A percentile compares a stretch with the other conserved stretches of the same genome.
Evolutionary conservation across 2,329 filamentous ascomycete genomes (phyloP).

Genomic region (Fusarium sp.): DNA sequence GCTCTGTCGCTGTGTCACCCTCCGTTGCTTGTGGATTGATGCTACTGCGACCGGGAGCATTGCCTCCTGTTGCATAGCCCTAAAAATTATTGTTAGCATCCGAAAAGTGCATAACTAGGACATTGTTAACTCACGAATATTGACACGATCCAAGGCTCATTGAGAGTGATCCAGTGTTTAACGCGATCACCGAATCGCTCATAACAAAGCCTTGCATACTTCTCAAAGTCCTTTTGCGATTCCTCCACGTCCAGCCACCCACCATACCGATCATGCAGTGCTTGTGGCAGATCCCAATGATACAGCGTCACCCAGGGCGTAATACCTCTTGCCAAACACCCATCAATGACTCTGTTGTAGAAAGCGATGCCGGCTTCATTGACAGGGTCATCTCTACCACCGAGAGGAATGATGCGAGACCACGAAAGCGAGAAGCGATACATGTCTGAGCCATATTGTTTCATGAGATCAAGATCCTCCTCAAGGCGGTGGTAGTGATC

Average conservation of each 20-base stretch:
- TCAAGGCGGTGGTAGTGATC: conserved; percentile 60
- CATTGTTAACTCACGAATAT: conserved; percentile 46
- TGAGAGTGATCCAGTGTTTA: conserved; percentile 58
- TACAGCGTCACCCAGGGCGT: conserved; percentile 75
- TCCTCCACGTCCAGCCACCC: conserved; percentile 53
- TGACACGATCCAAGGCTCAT: conserved; percentile 58
- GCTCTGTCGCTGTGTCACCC: conserved; percentile 56
- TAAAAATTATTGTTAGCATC: not conserved
- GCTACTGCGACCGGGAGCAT: conserved; percentile 54
- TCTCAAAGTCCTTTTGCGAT: conserved; percentile 54
- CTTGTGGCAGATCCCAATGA: conserved; percentile 71
- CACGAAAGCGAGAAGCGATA: conserved; percentile 79
- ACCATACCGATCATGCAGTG: conserved; percentile 55
- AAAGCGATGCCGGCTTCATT: conserved; percentile 74
- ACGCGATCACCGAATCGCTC: conserved; percentile 60
- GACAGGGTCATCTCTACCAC: conserved; percentile 73
- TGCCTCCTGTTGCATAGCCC: conserved; percentile 54
- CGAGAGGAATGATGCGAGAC: conserved; percentile 77
- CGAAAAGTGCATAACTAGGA: rapidly evolving
- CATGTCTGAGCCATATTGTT: conserved; percentile 69
- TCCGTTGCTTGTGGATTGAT: conserved; percentile 46
- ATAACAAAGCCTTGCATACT: conserved; percentile 56
- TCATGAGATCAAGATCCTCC: conserved; percentile 73
- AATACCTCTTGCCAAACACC: conserved; percentile 70
- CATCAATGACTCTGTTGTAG: conserved; percentile 74